Percentiles rank a stretch among this genome's conserved stretches.
These are phyloP conservation scores for Lasiodiplodia sp. DNA, from an alignment of 2,329 filamentous ascomycete genomes.

Conservation along the genomic window DNA sequence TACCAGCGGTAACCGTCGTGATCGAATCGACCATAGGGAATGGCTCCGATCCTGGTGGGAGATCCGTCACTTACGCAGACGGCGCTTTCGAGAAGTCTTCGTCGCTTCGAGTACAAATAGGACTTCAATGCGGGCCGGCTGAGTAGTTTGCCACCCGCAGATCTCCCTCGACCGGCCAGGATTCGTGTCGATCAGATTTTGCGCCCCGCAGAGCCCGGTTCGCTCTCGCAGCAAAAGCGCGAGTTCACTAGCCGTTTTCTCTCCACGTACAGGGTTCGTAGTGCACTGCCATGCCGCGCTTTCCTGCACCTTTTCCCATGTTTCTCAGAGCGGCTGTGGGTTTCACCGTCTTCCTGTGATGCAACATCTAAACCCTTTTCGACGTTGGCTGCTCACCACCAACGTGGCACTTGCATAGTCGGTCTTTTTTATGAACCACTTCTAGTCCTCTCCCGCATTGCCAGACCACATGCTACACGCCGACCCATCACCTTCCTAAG, in stretches of 20 bases:
- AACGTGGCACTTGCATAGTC: not conserved
- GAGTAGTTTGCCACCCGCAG: not conserved
- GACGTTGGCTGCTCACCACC: not conserved
- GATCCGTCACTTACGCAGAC: not conserved
- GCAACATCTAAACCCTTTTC: not conserved
- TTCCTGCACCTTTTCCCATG: not conserved
- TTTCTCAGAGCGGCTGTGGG: not conserved
- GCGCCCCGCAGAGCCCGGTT: not conserved
- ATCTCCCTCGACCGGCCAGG: not conserved
- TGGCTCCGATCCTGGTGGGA: not conserved
- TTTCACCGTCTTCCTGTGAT: not conserved
- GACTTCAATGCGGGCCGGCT: slow-evolving; percentile 17
- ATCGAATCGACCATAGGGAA: not conserved
- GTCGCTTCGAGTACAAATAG: slow-evolving; percentile 2
- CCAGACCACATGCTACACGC: not conserved
- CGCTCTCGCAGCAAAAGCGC: not conserved
- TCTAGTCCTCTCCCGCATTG: not conserved
- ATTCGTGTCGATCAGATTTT: slow-evolving; percentile 6
- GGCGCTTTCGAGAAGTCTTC: not conserved
- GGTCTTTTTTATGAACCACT: not conserved
- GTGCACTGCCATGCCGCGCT: not conserved
- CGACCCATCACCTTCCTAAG: too few relatives aligned
- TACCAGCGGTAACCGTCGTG: not conserved
- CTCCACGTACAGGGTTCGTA: not conserved
- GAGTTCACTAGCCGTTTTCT: not conserved